Evolutionary conservation across 2,329 filamentous ascomycete genomes (phyloP).

Genomic region (Beauveria caledonica): DNA sequence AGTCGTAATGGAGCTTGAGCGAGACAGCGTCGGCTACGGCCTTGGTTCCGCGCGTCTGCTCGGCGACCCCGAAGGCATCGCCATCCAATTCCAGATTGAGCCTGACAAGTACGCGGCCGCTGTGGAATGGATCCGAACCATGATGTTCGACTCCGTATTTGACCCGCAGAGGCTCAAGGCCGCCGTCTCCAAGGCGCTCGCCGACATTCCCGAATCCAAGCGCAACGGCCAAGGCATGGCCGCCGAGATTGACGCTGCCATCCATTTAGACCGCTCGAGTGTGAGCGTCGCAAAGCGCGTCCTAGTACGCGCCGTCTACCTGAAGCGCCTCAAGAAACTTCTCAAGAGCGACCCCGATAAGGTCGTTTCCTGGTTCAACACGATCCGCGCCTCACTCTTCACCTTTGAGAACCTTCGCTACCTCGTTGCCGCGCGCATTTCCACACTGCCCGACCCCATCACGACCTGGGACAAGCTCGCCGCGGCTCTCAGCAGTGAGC

Average conservation of each 20-base stretch:
- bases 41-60: constrained; percentile 61
- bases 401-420: constrained; percentile 78
- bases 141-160: constrained; percentile 86
- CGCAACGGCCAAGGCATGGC: constrained; percentile 69
- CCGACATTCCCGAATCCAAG: constrained; percentile 87
- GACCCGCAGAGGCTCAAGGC: constrained; percentile 60
- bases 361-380: constrained; percentile 70
- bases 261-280: constrained; percentile 71
- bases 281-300: constrained; percentile 70
- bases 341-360: constrained; percentile 67
- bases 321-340: constrained; percentile 76
- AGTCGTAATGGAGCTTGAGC: constrained; percentile 83
- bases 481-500: constrained; percentile 26
- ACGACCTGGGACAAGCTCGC: constrained; percentile 62
- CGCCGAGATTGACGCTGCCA: constrained; percentile 60
- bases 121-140: constrained; percentile 74
- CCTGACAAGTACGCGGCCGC: constrained; percentile 76
- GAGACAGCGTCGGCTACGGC: constrained; percentile 78
- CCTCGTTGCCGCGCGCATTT: constrained; percentile 73
- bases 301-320: constrained; percentile 78
- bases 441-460: constrained; percentile 65
- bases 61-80: constrained; percentile 73
- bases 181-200: constrained; percentile 69
- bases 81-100: constrained; percentile 78
- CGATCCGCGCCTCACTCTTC: constrained; percentile 67